Conservation (phyloP, 1,284 basidiomycete species). For the Irpex rosettiformis region DNA sequence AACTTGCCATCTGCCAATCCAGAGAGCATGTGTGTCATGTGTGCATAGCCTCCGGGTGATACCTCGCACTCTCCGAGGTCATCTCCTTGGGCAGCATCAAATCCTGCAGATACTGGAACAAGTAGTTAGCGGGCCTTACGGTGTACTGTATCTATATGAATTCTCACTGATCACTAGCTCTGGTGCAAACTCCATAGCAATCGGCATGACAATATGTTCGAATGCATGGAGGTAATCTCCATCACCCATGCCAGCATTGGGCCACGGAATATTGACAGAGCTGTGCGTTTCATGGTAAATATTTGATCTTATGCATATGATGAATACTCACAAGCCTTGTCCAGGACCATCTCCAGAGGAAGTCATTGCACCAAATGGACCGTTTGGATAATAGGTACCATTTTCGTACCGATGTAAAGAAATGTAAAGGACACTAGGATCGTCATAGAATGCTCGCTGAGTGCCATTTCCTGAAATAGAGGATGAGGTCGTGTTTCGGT, state of each 20-base stretch:
- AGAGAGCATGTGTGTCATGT: slow-evolving; percentile 97
- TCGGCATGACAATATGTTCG: slow-evolving; percentile 94
- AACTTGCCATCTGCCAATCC: slow-evolving; percentile 88
- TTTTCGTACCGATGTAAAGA: slow-evolving; percentile 95
- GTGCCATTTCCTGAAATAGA: slow-evolving; percentile 80
- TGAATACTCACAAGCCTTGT: slow-evolving; percentile 59
- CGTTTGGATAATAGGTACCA: slow-evolving; percentile 90
- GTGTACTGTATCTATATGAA: neutral
- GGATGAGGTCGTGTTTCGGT: neutral
- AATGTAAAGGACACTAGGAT: slow-evolving; percentile 90
- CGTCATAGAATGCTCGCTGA: slow-evolving; percentile 91
- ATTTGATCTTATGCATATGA: neutral
- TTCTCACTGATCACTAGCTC: slow-evolving; percentile 91
- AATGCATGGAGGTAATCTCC: slow-evolving; percentile 98
- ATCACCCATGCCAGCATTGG: slow-evolving; percentile 83
- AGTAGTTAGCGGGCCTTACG: neutral
- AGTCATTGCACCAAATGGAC: slow-evolving; percentile 82
- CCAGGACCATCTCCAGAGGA: slow-evolving; percentile 85
- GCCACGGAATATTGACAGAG: slow-evolving; percentile 97
- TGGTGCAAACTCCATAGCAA: slow-evolving; percentile 93
- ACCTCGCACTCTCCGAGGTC: slow-evolving; percentile 89
- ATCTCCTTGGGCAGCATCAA: slow-evolving; percentile 95
- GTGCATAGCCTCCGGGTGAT: slow-evolving; percentile 92
- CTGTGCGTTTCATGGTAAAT: slow-evolving; percentile 36
- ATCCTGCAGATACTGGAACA: slow-evolving; percentile 88